Base-by-base conservation (phyloP, 768 basidiomycete species). In the Suillus weaverae region DNA sequence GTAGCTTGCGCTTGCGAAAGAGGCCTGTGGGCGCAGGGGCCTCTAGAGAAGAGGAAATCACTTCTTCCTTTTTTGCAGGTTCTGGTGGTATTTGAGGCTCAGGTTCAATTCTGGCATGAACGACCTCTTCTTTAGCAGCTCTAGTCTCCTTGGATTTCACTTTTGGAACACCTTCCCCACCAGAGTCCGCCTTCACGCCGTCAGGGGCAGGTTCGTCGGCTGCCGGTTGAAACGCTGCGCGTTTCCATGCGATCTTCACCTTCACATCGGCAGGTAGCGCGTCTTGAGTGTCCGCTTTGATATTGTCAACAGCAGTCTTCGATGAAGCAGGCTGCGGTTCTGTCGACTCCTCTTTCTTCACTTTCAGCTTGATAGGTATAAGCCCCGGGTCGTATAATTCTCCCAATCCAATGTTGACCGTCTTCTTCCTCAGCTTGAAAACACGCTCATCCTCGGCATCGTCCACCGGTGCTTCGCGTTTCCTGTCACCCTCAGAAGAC, bases 341-440 rank as follows among this genome's bases (percentile, higher is more conserved):
- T 43, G 62, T 62, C 55, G 62, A 53, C 39, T 57, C 63, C 69
- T 85, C 83, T 72, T 83, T 83, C 78, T 85, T 87, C 65, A 72
- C 69, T 77, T 88, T 90, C 38, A 85, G 67, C 72, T 88, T 87
- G 69, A 92, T 83, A 36, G 85, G 78, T 56, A 93, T 86, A 26
- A 86, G 70, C 1, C 87, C 89, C 4, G 91, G 91, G 73, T 97
- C 94, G 68, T 92, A 96, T 35, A 92, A 85, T 69, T 93, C 89
- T 14, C 90, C 92, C 13, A 92, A 79, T 8, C 89, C 91, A 0
- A 81, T 75, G 1, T 74, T 77, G 51, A 85, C 73, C 0, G 81
- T 86, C 78, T 87, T 89, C 80, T 86, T 88, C 66, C 86, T 81
- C 65, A 93, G 71, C 74, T 89, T 91, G 80, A 87, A 93, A 35